Percentiles rank a stretch among this genome's conserved stretches.
These are phyloP conservation scores for Backusella tuberculispora DNA, from an alignment of 192 early-diverging fungal genomes.

Conservation along the genomic window DNA sequence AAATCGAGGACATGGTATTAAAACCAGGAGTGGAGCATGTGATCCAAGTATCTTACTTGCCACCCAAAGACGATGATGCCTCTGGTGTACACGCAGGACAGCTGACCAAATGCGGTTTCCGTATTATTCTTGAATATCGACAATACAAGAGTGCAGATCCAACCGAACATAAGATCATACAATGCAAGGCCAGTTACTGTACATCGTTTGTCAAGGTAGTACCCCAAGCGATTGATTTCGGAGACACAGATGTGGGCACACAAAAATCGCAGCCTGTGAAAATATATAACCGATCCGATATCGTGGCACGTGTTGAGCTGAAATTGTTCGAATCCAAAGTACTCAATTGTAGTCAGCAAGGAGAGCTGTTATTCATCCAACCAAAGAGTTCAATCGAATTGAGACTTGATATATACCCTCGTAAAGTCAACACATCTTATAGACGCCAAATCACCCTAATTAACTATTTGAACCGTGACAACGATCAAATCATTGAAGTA, in stretches of 20 bases:
- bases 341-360: conserved; percentile 67
- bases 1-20: conserved; percentile 86
- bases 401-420: conserved; percentile 94
- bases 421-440: conserved; percentile 95
- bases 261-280: conserved; percentile 84
- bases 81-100: conserved; percentile 71
- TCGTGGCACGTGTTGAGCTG: conserved; percentile 81
- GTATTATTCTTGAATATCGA: conserved; percentile 67
- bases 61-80: conserved; percentile 60
- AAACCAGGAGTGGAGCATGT: conserved; percentile 82
- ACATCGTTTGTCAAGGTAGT: conserved; percentile 88
- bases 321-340: conserved; percentile 87
- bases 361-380: conserved; percentile 70
- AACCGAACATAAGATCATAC: conserved; percentile 76
- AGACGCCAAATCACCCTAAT: conserved; percentile 92
- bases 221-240: conserved; percentile 88
- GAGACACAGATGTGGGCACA: conserved; percentile 92
- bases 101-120: conserved; percentile 68
- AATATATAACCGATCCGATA: conserved; percentile 83
- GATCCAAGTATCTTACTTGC: conserved; percentile 79
- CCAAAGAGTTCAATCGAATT: conserved; percentile 76
- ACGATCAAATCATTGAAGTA: conserved; percentile 91
- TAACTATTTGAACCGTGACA: conserved; percentile 84
- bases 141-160: conserved; percentile 40
- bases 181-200: conserved; percentile 88